Evolutionary conservation across 805 yeast species (phyloP), one percentile per base, ranked within the genome.

Genomic region (Yarrowia phangngaensis): DNA sequence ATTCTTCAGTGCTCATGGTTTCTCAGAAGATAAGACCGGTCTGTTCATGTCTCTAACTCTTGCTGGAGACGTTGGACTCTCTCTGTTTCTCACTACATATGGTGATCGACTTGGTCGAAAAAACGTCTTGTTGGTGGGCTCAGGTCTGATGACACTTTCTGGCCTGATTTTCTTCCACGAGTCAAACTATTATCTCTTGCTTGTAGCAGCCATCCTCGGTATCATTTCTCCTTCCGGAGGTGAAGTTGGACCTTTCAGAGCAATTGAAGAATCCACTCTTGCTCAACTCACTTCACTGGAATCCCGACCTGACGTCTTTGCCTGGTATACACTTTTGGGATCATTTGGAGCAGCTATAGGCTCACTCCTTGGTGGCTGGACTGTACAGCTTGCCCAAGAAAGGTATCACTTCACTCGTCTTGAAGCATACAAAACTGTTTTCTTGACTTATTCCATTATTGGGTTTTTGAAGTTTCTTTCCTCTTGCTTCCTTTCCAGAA

Each of bases 161-260:
- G 95, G 95, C 1, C 40, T 75, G 1, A 72, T 75, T 0, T 87
- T 87, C 61, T 75, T 81, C n/a, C 64, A 66, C 17, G 68, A 70
- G 52, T 70, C 75, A 24, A 75, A 75, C 55, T 85, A 70, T 61
- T 59, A 65, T 54, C 54, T 82, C 1, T 67, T 87, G 29, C 65
- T 87, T 15, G 17, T 71, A 2, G 92, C 92, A 7, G 92, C 95
- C 2, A 74, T 84, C 2, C 51, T 84, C 22, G 95, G 95, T 1
- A 95, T 87, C 13, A 83, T 87, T 6, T 84, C 95, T 2, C 92
- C 95, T 2, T 78, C 86, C 20, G 95, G 95, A 17, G 88, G 82
- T 58, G 95, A 87, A 59, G 85, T 89, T 0, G 95, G 95, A 0
- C 95, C 95, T 0, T 87, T 87, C 64, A 82, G 84, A 59, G 78